Conservation (phyloP, 169 alveolate species). For the Nephromyces sp. region DNA sequence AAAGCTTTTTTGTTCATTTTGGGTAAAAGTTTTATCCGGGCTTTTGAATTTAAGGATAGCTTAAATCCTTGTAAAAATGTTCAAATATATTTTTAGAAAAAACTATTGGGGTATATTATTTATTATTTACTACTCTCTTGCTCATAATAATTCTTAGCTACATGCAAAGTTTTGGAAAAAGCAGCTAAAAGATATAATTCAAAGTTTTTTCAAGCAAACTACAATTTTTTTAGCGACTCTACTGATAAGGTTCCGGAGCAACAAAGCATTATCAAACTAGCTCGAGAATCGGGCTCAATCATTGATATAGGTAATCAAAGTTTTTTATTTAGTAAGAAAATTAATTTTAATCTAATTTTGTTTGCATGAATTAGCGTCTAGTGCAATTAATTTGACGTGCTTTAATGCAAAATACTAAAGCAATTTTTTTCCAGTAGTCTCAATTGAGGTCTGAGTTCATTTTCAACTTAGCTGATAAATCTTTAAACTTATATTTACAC, state of each 20-base stretch:
- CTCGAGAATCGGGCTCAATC: conserved; percentile 47
- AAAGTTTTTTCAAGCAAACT: not conserved
- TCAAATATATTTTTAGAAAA: no score
- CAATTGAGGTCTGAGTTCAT: no score
- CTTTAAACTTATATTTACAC: not conserved
- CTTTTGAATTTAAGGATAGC: no score
- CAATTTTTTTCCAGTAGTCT: no score
- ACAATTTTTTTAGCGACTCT: conserved; percentile 33
- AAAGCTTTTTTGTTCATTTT: no score
- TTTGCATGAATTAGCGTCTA: not conserved
- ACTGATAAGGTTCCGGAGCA: conserved; percentile 51
- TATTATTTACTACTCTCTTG: no score
- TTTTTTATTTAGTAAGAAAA: not conserved
- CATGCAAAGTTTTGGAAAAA: not conserved
- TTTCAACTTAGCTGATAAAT: not conserved
- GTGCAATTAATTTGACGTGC: not conserved
- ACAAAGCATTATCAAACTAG: conserved; percentile 49
- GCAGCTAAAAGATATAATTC: not conserved
- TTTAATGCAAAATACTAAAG: not conserved
- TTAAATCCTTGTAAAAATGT: no score
- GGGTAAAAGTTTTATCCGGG: no score
- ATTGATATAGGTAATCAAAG: conserved; percentile 45
- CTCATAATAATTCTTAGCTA: not conserved
- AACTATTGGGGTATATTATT: no score
- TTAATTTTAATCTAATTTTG: not conserved